phyloP scores from a whole-genome alignment of 495 filamentous ascomycete genomes.

The Pyrenula aspistea region DNA sequence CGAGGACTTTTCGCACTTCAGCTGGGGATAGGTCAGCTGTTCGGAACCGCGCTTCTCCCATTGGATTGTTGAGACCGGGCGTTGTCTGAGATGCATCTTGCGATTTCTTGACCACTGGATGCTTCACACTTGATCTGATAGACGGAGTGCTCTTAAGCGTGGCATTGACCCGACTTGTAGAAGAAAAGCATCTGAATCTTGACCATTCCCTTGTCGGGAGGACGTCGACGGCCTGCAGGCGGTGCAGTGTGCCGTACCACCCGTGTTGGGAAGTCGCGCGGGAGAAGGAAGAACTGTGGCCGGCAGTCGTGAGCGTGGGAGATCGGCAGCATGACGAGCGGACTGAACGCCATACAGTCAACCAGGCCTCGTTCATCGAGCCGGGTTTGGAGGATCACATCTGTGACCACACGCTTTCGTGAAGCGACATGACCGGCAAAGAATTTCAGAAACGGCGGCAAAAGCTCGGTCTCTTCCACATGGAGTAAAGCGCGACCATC shows the following conservation, averaged over 20 bases:
- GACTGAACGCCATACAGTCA: background rate
- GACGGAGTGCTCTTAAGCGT: background rate
- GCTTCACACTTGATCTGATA: background rate
- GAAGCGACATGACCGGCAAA: too few species aligned
- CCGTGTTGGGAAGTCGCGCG: background rate
- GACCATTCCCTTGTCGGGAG: background rate
- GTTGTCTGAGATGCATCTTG: background rate
- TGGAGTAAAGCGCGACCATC: too few species aligned
- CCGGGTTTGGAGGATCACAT: too few species aligned
- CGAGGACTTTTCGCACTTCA: slow-evolving; percentile 55
- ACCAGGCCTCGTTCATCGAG: background rate
- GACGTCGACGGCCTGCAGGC: background rate
- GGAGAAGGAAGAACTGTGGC: background rate
- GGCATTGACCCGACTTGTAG: background rate
- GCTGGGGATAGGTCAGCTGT: slow-evolving; percentile 25
- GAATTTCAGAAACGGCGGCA: too few species aligned
- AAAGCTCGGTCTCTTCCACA: too few species aligned
- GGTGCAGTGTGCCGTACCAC: background rate
- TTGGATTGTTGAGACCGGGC: background rate
- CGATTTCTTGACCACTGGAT: background rate
- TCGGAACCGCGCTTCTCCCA: background rate
- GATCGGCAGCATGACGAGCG: background rate
- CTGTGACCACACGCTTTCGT: too few species aligned
- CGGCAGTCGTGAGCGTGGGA: background rate
- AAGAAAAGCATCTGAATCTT: background rate